Base-by-base conservation (phyloP, 2,329 filamentous ascomycete species). In the Helotiales sp. region DNA sequence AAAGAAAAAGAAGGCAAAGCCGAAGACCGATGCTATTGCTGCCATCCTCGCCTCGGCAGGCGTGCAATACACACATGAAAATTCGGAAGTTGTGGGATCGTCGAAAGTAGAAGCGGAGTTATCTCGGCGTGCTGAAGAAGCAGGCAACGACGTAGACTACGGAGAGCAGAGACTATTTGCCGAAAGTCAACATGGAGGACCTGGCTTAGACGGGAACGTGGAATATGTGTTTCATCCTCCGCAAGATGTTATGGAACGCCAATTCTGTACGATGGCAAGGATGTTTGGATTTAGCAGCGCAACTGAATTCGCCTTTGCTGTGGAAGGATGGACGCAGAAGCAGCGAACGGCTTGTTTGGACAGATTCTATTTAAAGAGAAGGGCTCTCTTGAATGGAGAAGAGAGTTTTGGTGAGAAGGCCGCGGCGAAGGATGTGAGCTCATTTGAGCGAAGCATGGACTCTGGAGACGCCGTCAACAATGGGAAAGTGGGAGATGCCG, bases 1-100 rank as follows among this genome's bases (percentile, higher is more conserved):
- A 51, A 74, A 70, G 55, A 72, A 67, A 59, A 71, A 75, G 3
- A 80, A 79, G 65, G 59, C 68, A 2, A 67, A 69, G 12, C 68
- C 73, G 0, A 81, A 78, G 64, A 86, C 58, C 47, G 91, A 98
- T 67, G 88, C 91, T 0, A 82, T 98, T 30, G 89, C 93, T 66
- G 95, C 92, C 2, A 98, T 99, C 61, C 83, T 99, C 1, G 86
- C 90, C 2, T 85, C 87, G 7, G 92, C 90, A 0, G 95, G 95
- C 1, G 93, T 99, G 0, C 87, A 95, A 69, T 99, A 99, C 72
- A 96, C 92, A 0, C 95, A 99, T 70, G 90, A 98, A 66, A 99
- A 99, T 71, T 91, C 90, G 1, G 93, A 99, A 73, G 93, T 99
- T 13, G 85, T 99, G 56, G 95, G 95, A 10, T 88, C 91, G 0